Evolutionary conservation across 805 yeast species (phyloP).

Genomic region (Starmerella potacharoeniae): DNA sequence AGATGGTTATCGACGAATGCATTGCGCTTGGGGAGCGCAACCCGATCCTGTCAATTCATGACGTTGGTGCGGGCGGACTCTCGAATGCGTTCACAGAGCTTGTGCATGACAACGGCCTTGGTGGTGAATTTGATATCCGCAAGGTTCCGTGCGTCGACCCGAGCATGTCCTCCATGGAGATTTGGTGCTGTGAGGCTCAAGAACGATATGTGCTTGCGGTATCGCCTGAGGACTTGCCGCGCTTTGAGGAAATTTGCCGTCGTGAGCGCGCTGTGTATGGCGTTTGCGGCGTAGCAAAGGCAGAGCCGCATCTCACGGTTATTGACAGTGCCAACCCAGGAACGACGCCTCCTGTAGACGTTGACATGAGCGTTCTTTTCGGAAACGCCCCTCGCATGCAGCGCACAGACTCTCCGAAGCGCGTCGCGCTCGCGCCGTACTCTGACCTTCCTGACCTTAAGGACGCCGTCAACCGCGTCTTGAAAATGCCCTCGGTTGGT

Average conservation of each 20-base stretch:
- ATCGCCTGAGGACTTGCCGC: conserved; percentile 58
- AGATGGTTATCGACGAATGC: conserved; percentile 93
- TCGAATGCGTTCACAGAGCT: conserved; percentile 95
- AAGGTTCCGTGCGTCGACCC: conserved; percentile 85
- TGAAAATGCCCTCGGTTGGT: conserved; percentile 86
- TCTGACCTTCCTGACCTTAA: conserved; percentile 28
- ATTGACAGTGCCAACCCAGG: conserved; percentile 66
- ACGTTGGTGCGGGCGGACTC: conserved; percentile 98
- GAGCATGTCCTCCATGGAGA: conserved; percentile 99
- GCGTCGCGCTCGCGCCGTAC: conserved; percentile 35
- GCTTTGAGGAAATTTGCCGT: conserved; percentile 68
- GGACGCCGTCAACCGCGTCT: conserved; percentile 70
- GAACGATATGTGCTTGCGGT: conserved; percentile 96
- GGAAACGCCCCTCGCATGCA: conserved; percentile 97
- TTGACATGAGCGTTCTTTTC: conserved; percentile 87
- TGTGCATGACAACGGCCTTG: conserved; percentile 92
- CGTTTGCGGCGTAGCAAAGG: conserved; percentile 88
- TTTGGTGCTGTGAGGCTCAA: conserved; percentile 99
- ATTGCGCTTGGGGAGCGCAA: conserved; percentile 59
- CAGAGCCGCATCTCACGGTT: conserved; percentile 69
- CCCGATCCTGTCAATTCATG: conserved; percentile 93
- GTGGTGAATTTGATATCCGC: conserved; percentile 86
- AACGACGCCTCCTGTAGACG: conserved; percentile 65
- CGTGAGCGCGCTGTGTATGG: conserved; percentile 96
- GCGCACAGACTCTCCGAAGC: conserved; percentile 54